Conservation (phyloP, 805 yeast species). For the Hanseniaspora guilliermondii region DNA sequence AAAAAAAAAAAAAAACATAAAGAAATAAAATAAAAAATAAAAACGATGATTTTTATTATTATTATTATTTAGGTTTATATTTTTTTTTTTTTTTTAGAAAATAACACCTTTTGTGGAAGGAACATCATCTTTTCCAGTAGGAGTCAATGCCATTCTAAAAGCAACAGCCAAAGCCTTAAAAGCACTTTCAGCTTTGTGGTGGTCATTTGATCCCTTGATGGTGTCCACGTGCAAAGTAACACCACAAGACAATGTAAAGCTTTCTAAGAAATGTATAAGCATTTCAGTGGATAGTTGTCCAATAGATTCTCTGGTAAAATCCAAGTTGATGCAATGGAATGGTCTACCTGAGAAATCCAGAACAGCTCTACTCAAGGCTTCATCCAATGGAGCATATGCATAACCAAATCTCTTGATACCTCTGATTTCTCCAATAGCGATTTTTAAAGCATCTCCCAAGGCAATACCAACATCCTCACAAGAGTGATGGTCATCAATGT, state of each 20-base stretch:
- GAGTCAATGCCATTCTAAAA: slow-evolving; percentile 67
- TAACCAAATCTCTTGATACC: slow-evolving; percentile 89
- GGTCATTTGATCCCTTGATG: slow-evolving; percentile 86
- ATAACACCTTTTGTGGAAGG: slow-evolving; percentile 96
- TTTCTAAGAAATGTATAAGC: slow-evolving; percentile 94
- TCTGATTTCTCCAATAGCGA: slow-evolving; percentile 75
- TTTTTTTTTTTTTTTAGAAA: slow-evolving; percentile 31
- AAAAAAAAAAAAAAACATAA: background rate
- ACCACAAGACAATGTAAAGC: slow-evolving; percentile 86
- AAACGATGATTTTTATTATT: background rate
- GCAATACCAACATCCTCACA: slow-evolving; percentile 94
- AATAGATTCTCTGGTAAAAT: slow-evolving; percentile 80
- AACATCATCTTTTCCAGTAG: slow-evolving; percentile 77
- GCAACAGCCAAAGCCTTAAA: slow-evolving; percentile 95
- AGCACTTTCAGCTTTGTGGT: slow-evolving; percentile 91
- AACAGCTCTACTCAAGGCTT: slow-evolving; percentile 91
- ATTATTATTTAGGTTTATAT: background rate
- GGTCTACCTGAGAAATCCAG: slow-evolving; percentile 91
- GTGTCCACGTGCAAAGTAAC: slow-evolving; percentile 92
- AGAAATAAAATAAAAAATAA: background rate
- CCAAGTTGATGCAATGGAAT: slow-evolving; percentile 77
- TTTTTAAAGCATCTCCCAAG: slow-evolving; percentile 74
- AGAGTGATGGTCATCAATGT: slow-evolving; percentile 94
- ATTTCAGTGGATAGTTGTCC: slow-evolving; percentile 89
- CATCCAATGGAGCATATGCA: slow-evolving; percentile 93